These are phyloP conservation scores for Nepenthes mirabilis DNA, from an alignment of 148 eudicot genomes.

Conservation along the genomic window DNA sequence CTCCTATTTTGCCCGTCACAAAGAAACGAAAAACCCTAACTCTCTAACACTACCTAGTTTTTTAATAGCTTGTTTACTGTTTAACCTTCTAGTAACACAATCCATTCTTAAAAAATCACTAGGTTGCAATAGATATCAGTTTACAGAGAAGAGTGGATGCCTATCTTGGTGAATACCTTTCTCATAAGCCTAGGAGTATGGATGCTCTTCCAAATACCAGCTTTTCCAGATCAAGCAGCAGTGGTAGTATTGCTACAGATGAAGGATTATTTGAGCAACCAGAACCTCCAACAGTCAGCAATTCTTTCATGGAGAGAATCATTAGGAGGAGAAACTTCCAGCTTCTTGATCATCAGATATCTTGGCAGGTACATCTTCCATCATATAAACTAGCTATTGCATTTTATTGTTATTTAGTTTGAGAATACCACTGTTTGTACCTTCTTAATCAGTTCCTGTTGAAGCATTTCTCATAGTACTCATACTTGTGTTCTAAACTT, in stretches of 20 bases:
- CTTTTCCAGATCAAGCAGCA: conserved; percentile 70
- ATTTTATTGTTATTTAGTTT: too few relatives aligned
- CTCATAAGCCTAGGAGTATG: conserved; percentile 39
- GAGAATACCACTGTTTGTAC: not conserved
- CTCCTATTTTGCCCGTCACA: not conserved
- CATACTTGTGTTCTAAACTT: too few relatives aligned
- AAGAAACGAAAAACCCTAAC: not conserved
- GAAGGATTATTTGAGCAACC: conserved; percentile 92
- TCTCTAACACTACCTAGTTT: not conserved
- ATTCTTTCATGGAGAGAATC: conserved; percentile 50
- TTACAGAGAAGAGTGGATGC: conserved; percentile 64
- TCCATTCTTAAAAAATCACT: conserved; percentile 9
- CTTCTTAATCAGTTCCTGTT: not conserved
- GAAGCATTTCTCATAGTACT: not conserved
- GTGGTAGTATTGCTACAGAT: conserved; percentile 61
- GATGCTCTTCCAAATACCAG: conserved; percentile 25
- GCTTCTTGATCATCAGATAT: conserved; percentile 59
- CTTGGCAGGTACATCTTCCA: conserved; percentile 71
- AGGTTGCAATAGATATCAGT: conserved; percentile 61
- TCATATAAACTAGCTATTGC: too few relatives aligned
- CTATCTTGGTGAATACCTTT: conserved; percentile 49
- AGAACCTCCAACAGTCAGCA: conserved; percentile 47
- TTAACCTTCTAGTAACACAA: conserved; percentile 6
- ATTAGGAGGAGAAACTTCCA: conserved; percentile 45
- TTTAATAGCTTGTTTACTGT: not conserved